phyloP scores from a whole-genome alignment of 345 rosid genomes.

The Garcia nutans region DNA sequence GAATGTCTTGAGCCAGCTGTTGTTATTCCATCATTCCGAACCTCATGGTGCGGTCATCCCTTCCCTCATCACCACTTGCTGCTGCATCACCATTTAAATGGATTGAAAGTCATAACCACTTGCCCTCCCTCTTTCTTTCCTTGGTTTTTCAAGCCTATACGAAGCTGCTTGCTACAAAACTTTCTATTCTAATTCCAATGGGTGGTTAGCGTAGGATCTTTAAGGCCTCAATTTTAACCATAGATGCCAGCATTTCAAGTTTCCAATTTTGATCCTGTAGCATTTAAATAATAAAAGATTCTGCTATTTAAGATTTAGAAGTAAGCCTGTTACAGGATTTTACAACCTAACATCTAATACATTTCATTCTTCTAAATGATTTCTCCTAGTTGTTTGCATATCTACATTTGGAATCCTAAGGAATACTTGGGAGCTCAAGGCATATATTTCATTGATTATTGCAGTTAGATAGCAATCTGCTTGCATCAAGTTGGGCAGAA shows the following conservation, averaged over 20 bases:
- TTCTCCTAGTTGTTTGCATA: background rate
- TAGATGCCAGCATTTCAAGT: background rate
- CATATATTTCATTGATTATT: slow-evolving; percentile 2
- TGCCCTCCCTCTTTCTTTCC: too few species aligned
- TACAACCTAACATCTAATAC: background rate
- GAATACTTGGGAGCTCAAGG: background rate
- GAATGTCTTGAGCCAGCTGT: background rate
- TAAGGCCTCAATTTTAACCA: background rate
- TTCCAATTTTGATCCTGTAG: background rate
- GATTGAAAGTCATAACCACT: background rate
- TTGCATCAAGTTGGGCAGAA: slow-evolving; percentile 23
- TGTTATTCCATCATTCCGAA: background rate
- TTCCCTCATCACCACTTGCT: background rate
- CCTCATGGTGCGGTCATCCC: background rate
- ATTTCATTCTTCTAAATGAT: background rate
- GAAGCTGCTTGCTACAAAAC: too few species aligned
- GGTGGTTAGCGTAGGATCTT: too few species aligned
- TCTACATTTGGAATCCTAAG: slow-evolving; percentile 6
- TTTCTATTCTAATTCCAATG: too few species aligned
- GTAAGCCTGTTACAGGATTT: background rate
- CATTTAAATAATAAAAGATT: background rate
- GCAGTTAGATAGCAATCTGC: slow-evolving; percentile 26
- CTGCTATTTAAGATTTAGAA: background rate
- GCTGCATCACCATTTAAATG: background rate
- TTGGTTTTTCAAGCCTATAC: too few species aligned